A percentile compares a stretch with the other conserved stretches of the same genome.
phyloP scores from a whole-genome alignment of 805 yeast genomes.

The Ogataea glucozyma region DNA sequence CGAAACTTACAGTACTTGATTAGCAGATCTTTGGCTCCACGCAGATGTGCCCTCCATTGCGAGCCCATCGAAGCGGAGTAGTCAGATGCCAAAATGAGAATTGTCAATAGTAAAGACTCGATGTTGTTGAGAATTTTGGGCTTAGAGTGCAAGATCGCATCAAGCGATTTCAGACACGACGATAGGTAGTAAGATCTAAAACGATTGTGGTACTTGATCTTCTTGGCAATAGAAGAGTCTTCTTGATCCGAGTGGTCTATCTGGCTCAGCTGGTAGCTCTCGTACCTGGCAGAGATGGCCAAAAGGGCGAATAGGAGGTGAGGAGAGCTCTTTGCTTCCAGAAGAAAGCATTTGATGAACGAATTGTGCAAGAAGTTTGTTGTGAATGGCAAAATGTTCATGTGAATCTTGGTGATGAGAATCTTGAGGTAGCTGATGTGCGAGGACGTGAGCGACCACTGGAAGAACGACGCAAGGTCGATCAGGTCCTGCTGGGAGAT shows the following conservation, averaged over 20 bases:
- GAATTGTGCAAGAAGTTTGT: constrained; percentile 36
- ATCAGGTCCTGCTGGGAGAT: constrained; percentile 27
- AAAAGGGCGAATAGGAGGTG: constrained; percentile 68
- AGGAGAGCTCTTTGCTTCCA: constrained; percentile 48
- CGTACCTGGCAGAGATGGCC: constrained; percentile 69
- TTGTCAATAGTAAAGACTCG: constrained; percentile 69
- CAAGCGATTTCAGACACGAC: constrained; percentile 62
- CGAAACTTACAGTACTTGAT: constrained; percentile 45
- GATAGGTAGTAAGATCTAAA: constrained; percentile 62
- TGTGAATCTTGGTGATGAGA: constrained; percentile 37
- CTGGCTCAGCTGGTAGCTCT: constrained; percentile 33
- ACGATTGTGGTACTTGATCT: constrained; percentile 50
- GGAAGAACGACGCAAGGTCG: constrained; percentile 33
- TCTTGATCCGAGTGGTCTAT: constrained; percentile 17
- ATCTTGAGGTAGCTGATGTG: constrained; percentile 36
- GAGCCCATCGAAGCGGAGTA: constrained; percentile 59
- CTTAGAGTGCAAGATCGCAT: constrained; percentile 47
- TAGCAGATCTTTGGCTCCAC: constrained; percentile 67
- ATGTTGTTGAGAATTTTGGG: constrained; percentile 51
- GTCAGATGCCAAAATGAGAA: constrained; percentile 63
- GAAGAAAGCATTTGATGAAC: constrained; percentile 34
- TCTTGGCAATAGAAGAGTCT: constrained; percentile 17
- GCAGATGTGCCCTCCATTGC: constrained; percentile 67
- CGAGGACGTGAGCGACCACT: constrained; percentile 33
- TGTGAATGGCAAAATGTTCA: constrained; percentile 38